Percentiles rank a stretch among this genome's conserved stretches.
phyloP scores from a whole-genome alignment of 306 rosid genomes.

The Begonia masoniana region DNA sequence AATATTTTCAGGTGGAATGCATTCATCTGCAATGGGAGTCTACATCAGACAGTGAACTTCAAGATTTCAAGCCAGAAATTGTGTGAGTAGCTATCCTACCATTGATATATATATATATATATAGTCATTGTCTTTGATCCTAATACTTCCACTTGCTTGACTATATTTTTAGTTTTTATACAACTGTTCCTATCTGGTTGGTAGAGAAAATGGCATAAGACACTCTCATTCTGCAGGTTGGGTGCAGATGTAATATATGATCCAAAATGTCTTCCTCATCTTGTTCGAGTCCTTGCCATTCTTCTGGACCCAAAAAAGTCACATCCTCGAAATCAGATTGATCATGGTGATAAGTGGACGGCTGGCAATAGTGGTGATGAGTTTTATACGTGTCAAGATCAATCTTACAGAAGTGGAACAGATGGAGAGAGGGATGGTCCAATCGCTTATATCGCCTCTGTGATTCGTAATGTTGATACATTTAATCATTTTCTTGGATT shows the following conservation, averaged over 20 bases:
- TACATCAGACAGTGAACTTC: constrained; percentile 51
- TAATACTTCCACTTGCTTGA: too few species aligned
- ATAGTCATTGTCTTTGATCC: too few species aligned
- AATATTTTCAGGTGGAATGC: constrained; percentile 46
- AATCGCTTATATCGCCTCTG: constrained; percentile 47
- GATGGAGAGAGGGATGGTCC: constrained; percentile 13
- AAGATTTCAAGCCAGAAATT: constrained; percentile 46
- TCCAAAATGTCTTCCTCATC: constrained; percentile 78
- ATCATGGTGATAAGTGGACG: neutral
- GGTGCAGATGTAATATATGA: constrained; percentile 46
- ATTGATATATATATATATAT: too few species aligned
- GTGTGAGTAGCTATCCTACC: constrained; percentile 33
- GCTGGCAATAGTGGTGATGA: constrained; percentile 9
- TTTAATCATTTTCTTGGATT: constrained; percentile 40
- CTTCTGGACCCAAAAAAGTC: constrained; percentile 24
- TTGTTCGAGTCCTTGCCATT: constrained; percentile 42
- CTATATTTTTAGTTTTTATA: too few species aligned
- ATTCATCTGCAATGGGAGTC: constrained; percentile 80
- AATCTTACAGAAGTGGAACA: constrained; percentile 4
- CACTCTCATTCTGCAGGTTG: too few species aligned
- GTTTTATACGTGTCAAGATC: constrained; percentile 12
- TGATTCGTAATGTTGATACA: constrained; percentile 56
- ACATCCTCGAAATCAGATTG: constrained; percentile 2
- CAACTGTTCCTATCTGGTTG: too few species aligned
- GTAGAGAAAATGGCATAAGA: too few species aligned